A percentile compares a stretch with the other conserved stretches of the same genome.
These are phyloP conservation scores for Quillaja saponaria DNA, from an alignment of 306 rosid genomes.

Conservation along the genomic window DNA sequence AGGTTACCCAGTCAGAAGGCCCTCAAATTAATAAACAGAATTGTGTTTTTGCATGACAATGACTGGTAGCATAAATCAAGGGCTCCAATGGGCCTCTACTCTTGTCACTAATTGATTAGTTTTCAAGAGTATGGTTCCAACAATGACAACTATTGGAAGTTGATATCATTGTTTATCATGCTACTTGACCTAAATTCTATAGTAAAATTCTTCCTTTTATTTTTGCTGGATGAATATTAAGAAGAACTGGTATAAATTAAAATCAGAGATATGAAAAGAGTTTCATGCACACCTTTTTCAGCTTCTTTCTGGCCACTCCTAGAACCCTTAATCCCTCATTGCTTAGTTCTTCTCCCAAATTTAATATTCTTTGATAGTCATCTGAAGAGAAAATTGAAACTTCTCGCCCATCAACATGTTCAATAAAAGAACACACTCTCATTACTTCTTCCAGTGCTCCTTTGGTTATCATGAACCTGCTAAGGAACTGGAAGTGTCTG, in stretches of 20 bases:
- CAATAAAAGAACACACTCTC: slow-evolving; percentile 62
- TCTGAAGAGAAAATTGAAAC: slow-evolving; percentile 40
- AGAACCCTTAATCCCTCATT: slow-evolving; percentile 71
- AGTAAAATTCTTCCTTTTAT: too few species aligned
- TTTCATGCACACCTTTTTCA: slow-evolving; percentile 54
- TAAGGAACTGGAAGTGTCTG: slow-evolving; percentile 28
- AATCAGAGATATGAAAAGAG: slow-evolving; percentile 13
- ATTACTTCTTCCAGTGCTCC: slow-evolving; percentile 84
- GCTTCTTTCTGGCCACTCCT: slow-evolving; percentile 75
- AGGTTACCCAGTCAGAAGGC: too few species aligned
- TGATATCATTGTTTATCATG: too few species aligned
- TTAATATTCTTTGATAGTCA: slow-evolving; percentile 50
- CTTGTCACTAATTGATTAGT: too few species aligned
- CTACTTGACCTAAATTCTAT: too few species aligned
- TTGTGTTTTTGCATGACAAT: too few species aligned
- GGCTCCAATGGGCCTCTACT: too few species aligned
- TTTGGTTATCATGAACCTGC: slow-evolving; percentile 64
- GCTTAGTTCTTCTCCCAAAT: slow-evolving; percentile 63
- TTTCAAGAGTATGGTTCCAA: too few species aligned
- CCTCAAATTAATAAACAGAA: too few species aligned
- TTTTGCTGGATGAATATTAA: too few species aligned
- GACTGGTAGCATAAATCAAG: too few species aligned
- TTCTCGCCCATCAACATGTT: slow-evolving; percentile 39
- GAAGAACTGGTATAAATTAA: neutral
- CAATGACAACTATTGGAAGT: too few species aligned